Base-by-base conservation (phyloP, 2,329 filamentous ascomycete species). In the Monosporascus sp. region DNA sequence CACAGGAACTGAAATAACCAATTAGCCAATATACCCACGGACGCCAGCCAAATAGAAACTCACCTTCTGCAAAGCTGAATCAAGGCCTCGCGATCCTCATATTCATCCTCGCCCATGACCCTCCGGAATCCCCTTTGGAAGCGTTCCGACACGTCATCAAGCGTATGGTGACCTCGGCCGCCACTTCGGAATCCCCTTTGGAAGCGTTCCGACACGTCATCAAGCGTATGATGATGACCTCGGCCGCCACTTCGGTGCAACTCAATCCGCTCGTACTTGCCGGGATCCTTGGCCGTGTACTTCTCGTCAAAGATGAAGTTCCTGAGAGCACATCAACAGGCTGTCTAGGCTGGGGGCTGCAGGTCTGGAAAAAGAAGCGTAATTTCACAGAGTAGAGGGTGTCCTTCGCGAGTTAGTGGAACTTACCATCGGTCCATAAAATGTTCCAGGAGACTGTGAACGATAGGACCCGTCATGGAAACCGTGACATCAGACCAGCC, bases 401-500 rank as follows among this genome's bases (percentile, higher is more conserved):
- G 27, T 31, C 27, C 27, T 11, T 31, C 27, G 9, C 27, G 3
- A 11, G 27, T 17, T 8, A 4, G 7, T 17, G 7, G 5, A 11
- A 54, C 71, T 37, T 57, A 80, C 91, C 92, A 97, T 62, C 91
- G 78, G 65, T 96, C 87, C 2, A 85, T 79, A 63, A 97, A 96
- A 68, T 96, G 91, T 5, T 81, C 79, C 35, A 84, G 77, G 35
- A 96, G 76, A 68, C 89, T 91, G 57, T 86, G 77, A 0, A 93
- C 86, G 9, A 90, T 87, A 0, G 86, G 85, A 0, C 91, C 91
- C 16, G 79, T 79, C 53, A 96, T 69, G 61, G 85, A 91, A 52
- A 97, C 76, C 11, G 88, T 86, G 54, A 96, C 82, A 70, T 96
- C 92, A 16, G 88, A 90, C 92, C 92, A 96, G 20, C 91, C 91